Conservation (phyloP, 345 rosid species). For the Acer yangbiense region DNA sequence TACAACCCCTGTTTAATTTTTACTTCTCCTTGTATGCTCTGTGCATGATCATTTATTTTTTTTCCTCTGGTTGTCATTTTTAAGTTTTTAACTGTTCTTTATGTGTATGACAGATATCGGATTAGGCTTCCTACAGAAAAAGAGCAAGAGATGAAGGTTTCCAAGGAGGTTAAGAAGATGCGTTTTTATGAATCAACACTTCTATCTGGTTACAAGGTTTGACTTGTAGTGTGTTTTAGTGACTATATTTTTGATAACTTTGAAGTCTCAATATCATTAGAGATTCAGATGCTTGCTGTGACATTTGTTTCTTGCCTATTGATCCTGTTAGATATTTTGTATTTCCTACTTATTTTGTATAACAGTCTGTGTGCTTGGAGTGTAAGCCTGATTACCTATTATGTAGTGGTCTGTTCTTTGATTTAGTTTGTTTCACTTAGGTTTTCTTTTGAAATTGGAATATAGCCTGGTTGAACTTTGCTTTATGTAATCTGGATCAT, state of each 20-base stretch:
- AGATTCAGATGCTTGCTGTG: conserved; percentile 1
- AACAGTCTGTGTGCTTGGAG: neutral
- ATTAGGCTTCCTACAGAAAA: conserved; percentile 97
- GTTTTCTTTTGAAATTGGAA: neutral
- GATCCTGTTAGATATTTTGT: neutral
- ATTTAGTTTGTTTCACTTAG: neutral
- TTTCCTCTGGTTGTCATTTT: conserved; percentile 1
- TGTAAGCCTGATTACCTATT: neutral
- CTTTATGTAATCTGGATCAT: neutral
- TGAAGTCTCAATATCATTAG: neutral
- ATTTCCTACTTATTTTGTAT: neutral
- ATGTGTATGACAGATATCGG: conserved; percentile 62
- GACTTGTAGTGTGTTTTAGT: conserved; percentile 10
- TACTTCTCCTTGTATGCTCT: neutral
- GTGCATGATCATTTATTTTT: conserved; percentile 10
- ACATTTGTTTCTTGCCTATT: neutral
- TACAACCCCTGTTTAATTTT: conserved; percentile 29
- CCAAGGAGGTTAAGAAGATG: conserved; percentile 91
- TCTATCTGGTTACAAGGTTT: conserved; percentile 81
- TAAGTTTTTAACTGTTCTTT: conserved; percentile 8
- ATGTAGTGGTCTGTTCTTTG: neutral
- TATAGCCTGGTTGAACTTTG: neutral
- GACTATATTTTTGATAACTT: conserved; percentile 1
- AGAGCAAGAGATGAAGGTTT: conserved; percentile 96
- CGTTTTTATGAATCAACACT: conserved; percentile 85